A percentile compares a stretch with the other conserved stretches of the same genome.
Evolutionary conservation across 192 early-diverging fungal genomes (phyloP).

Genomic region (Linnemannia zychae): DNA sequence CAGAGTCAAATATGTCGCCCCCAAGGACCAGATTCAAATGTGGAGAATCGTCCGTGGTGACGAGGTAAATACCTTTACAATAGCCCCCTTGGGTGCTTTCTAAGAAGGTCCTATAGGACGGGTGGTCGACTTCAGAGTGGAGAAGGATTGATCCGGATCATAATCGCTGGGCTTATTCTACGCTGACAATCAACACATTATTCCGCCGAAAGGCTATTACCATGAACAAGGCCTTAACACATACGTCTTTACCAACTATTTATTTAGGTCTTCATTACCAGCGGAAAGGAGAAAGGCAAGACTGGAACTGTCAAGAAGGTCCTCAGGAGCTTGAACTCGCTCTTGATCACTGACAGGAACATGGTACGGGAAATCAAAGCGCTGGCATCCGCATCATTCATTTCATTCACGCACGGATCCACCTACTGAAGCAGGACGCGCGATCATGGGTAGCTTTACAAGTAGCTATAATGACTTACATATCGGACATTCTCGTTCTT

Average conservation of each 20-base stretch:
- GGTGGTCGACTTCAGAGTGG: background rate
- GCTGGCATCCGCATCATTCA: background rate
- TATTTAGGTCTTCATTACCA: constrained; percentile 69
- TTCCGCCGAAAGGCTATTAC: background rate
- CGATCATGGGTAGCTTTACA: background rate
- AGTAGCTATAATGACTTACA: constrained; percentile 2
- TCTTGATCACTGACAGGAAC: constrained; percentile 72
- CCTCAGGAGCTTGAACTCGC: constrained; percentile 69
- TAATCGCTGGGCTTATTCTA: background rate
- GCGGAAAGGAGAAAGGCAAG: constrained; percentile 75
- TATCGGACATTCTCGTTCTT: background rate
- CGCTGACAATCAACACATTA: background rate
- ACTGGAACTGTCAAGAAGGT: constrained; percentile 74
- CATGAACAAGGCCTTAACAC: background rate
- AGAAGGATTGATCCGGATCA: background rate
- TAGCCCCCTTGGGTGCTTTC: background rate
- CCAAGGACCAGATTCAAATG: constrained; percentile 61
- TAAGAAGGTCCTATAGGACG: background rate
- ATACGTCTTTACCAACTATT: background rate
- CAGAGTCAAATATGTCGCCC: constrained; percentile 52
- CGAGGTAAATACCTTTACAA: constrained; percentile 41
- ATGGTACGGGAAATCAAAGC: constrained; percentile 55
- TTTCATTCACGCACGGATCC: background rate
- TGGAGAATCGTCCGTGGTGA: constrained; percentile 76
- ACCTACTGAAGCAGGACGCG: background rate